These are phyloP conservation scores for Flaveria floridana DNA, from an alignment of 140 eudicot genomes.

Conservation along the genomic window DNA sequence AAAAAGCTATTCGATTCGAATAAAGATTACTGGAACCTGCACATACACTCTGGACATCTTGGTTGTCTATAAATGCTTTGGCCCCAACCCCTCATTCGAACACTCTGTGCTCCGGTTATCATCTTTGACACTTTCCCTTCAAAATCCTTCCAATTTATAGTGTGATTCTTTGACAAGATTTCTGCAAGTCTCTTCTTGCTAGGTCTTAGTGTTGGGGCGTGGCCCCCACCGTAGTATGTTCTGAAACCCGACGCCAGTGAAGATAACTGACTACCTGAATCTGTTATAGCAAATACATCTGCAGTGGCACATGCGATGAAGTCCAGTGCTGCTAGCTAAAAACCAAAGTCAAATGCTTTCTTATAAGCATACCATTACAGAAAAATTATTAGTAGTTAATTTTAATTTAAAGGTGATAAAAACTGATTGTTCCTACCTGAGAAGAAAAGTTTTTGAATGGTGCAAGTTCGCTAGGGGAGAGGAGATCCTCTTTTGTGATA, in stretches of 20 bases:
- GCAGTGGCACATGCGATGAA: constrained; percentile 85
- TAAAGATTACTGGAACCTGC: constrained; percentile 42
- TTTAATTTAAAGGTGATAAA: background rate
- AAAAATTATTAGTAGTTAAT: background rate
- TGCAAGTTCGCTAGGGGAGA: constrained; percentile 70
- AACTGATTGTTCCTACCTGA: constrained; percentile 48
- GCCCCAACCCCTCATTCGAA: constrained; percentile 48
- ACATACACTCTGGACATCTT: constrained; percentile 88
- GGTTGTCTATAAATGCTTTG: constrained; percentile 84
- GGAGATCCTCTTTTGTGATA: constrained; percentile 86
- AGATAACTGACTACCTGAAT: constrained; percentile 91
- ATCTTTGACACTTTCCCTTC: constrained; percentile 60
- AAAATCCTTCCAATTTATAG: constrained; percentile 59
- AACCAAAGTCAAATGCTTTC: constrained; percentile 8
- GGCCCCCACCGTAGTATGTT: constrained; percentile 76
- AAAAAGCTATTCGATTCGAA: background rate
- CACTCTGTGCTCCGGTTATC: constrained; percentile 68
- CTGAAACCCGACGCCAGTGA: constrained; percentile 82
- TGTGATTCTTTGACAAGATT: constrained; percentile 52
- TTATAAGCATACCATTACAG: background rate
- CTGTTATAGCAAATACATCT: constrained; percentile 93
- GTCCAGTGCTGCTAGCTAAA: constrained; percentile 91
- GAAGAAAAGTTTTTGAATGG: constrained; percentile 81
- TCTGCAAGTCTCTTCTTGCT: constrained; percentile 76
- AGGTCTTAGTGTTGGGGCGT: constrained; percentile 72